phyloP scores from a whole-genome alignment of 129 eudicot genomes.

The Artemisia annua region DNA sequence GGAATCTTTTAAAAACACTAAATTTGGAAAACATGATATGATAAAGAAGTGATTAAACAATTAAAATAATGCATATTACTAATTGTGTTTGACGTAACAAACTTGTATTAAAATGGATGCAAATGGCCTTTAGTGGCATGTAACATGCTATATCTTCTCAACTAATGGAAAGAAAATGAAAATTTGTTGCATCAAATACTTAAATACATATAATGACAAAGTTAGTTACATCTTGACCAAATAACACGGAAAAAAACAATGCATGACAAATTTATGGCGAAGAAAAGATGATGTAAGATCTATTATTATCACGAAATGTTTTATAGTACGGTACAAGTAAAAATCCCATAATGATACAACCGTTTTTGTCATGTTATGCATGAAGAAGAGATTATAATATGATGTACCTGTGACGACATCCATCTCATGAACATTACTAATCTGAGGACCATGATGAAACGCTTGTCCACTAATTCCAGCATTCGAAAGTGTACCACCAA shows the following conservation, averaged over 20 bases:
- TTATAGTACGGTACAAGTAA: constrained; percentile 28
- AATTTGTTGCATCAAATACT: too few species aligned
- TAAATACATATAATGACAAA: too few species aligned
- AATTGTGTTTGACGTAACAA: too few species aligned
- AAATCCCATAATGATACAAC: constrained; percentile 14
- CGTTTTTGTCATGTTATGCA: constrained; percentile 15
- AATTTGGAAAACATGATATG: too few species aligned
- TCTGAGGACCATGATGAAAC: constrained; percentile 54
- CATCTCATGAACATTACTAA: constrained; percentile 47
- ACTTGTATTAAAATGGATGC: too few species aligned
- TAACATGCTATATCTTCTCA: too few species aligned
- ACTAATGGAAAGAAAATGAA: too few species aligned
- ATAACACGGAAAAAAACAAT: not conserved
- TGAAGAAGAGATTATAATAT: not conserved
- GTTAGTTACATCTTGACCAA: too few species aligned
- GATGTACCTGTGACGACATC: constrained; percentile 55
- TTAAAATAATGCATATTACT: too few species aligned
- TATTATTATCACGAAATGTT: not conserved
- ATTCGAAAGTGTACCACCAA: constrained; percentile 59
- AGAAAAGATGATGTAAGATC: not conserved
- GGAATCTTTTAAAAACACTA: too few species aligned
- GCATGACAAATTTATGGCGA: constrained; percentile 20
- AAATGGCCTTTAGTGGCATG: too few species aligned
- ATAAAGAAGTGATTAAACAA: too few species aligned
- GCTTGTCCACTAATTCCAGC: constrained; percentile 64